Conservation (phyloP, 441 rosid species). For the Capsella rubella region DNA sequence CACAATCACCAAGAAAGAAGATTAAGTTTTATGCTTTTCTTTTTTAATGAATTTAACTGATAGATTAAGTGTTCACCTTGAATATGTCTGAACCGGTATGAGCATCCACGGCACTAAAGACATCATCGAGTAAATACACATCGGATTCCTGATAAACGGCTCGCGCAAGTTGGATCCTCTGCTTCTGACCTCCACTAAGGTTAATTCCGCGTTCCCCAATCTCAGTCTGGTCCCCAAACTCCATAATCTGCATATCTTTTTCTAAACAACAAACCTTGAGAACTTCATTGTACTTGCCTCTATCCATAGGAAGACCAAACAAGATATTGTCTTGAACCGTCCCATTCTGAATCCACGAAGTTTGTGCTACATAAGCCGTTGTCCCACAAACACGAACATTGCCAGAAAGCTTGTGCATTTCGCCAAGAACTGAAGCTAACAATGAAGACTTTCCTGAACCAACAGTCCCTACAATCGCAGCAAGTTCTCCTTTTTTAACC, state of each 20-base stretch:
- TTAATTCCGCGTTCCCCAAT: conserved; percentile 97
- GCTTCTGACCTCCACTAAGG: conserved; percentile 98
- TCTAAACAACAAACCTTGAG: conserved; percentile 80
- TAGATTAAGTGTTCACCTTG: conserved; percentile 56
- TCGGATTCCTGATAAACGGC: conserved; percentile 96
- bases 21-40: conserved; percentile 27
- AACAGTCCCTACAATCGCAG: conserved; percentile 91
- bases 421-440: conserved; percentile 88
- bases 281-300: conserved; percentile 64
- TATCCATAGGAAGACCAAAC: conserved; percentile 80
- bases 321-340: conserved; percentile 88
- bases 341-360: conserved; percentile 95
- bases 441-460: conserved; percentile 94
- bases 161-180: conserved; percentile 89
- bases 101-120: conserved; percentile 97
- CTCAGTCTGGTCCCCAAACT: conserved; percentile 92
- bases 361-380: conserved; percentile 92
- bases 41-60: background rate
- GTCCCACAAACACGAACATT: conserved; percentile 78
- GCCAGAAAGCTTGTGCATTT: conserved; percentile 87
- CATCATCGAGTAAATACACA: conserved; percentile 89
- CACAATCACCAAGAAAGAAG: conserved; percentile 18
- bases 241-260: conserved; percentile 94
- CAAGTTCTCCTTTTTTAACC: conserved; percentile 77
- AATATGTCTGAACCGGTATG: conserved; percentile 92